Evolutionary conservation across 495 filamentous ascomycete species (phyloP), one percentile per base, ranked within the genome.

Genomic region (Neurospora discreta): DNA sequence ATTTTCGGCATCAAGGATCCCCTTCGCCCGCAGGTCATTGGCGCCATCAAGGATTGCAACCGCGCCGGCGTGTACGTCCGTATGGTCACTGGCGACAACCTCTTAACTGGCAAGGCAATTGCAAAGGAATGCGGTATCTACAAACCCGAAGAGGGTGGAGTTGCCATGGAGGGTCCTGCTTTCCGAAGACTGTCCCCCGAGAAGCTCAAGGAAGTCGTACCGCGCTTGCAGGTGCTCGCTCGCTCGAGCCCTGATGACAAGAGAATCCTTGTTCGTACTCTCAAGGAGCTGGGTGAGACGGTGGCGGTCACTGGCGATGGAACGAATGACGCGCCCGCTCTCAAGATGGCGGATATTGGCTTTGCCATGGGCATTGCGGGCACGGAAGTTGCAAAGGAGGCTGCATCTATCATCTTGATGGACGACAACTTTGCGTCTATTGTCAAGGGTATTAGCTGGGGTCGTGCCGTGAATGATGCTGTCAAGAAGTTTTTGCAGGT

Each of bases 341-440:
- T 97, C 72, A 93, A 92, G 76, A 90, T 90, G 74, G 92, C 93
- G 18, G 93, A 97, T 81, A 92, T 97, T 40, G 93, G 93, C n/a
- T 97, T 97, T 80, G 93, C 93, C 71, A 97, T 97, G 93, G 93
- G 93, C 43, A 94, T 95, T 77, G 88, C 92, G 26, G 93, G 93
- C 46, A 97, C 93, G 1, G 93, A 95, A 77, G 93, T 97, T 7
- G 93, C 93, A 33, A 97, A 97, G 83, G 93, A 97, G 80, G 93
- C 93, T 11, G 94, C 92, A 70, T 91, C 91, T 1, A 97, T 97
- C 73, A 95, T 97, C 75, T 85, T 96, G 2, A 90, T 97, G 84
- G 93, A 97, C 76, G 93, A 97, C 75, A 96, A 96, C 80, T 97
- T 97, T 82, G 78, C 80, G 69, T 94, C 92, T 5, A 97, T 95